Conservation (phyloP, 2,329 filamentous ascomycete species). For the Fusarium graminum region DNA sequence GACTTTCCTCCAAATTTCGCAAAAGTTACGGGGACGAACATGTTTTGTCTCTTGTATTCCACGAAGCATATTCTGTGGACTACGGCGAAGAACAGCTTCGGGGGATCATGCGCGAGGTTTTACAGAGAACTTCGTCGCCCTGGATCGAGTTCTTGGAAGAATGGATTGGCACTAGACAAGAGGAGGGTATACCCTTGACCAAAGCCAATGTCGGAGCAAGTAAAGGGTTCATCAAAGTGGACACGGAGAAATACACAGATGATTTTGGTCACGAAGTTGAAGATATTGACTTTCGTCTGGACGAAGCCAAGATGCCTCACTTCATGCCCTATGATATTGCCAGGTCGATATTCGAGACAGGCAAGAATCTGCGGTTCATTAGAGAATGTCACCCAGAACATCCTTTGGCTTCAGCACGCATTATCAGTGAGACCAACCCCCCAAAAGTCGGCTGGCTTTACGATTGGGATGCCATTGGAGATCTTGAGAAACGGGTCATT, state of each 20-base stretch:
- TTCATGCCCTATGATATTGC: constrained; percentile 80
- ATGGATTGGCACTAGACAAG: constrained; percentile 78
- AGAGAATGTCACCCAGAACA: constrained; percentile 78
- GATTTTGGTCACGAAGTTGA: constrained; percentile 70
- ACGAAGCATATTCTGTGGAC: constrained; percentile 72
- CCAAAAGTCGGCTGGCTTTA: constrained; percentile 77
- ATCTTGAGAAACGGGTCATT: constrained; percentile 70
- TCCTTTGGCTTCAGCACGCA: constrained; percentile 69
- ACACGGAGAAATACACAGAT: constrained; percentile 66
- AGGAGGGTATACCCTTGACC: constrained; percentile 67
- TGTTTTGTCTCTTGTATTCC: constrained; percentile 71
- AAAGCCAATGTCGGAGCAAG: constrained; percentile 60
- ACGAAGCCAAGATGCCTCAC: constrained; percentile 73
- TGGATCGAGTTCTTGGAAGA: constrained; percentile 77
- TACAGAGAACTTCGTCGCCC: constrained; percentile 72
- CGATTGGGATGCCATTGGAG: constrained; percentile 76
- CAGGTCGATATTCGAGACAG: constrained; percentile 81
- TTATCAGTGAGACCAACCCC: constrained; percentile 61
- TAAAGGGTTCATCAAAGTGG: constrained; percentile 72
- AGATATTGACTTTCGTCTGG: constrained; percentile 72
- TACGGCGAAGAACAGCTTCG: constrained; percentile 72
- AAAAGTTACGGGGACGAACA: constrained; percentile 67
- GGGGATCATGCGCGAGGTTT: constrained; percentile 74
- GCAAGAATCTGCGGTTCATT: constrained; percentile 80
- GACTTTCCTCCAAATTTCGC: constrained; percentile 63